phyloP scores from a whole-genome alignment of 768 basidiomycete species.

The Crucibulum laeve region DNA sequence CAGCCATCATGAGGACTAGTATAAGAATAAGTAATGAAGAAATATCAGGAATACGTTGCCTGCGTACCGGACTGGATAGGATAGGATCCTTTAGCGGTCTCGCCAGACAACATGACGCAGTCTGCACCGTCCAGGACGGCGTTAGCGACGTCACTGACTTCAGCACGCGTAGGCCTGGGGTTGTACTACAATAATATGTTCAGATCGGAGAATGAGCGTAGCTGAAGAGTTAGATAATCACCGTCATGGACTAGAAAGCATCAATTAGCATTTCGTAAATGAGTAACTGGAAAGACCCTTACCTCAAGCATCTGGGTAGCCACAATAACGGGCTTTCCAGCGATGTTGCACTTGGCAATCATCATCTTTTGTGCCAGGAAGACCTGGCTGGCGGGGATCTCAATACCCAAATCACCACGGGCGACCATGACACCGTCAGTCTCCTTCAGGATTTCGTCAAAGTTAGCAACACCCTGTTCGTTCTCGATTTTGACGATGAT shows the following conservation, averaged over 20 bases:
- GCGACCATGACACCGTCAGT: slow-evolving; percentile 99
- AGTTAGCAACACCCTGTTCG: slow-evolving; percentile 98
- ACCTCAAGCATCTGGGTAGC: slow-evolving; percentile 99
- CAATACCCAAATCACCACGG: slow-evolving; percentile 98
- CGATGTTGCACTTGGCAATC: slow-evolving; percentile 98
- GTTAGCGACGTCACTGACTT: slow-evolving; percentile 98
- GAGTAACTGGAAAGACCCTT: slow-evolving; percentile 11
- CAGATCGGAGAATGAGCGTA: neutral
- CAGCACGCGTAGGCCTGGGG: slow-evolving; percentile 97
- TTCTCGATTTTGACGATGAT: slow-evolving; percentile 99
- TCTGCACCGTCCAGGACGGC: slow-evolving; percentile 98
- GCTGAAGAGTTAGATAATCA: slow-evolving; percentile 30
- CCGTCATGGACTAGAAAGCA: slow-evolving; percentile 80
- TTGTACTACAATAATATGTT: slow-evolving; percentile 65
- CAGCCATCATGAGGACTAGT: slow-evolving; percentile 98
- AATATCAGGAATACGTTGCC: slow-evolving; percentile 1
- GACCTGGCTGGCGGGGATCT: slow-evolving; percentile 98
- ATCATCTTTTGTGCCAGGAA: slow-evolving; percentile 99
- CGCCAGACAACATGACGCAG: slow-evolving; percentile 99
- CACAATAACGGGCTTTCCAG: slow-evolving; percentile 96
- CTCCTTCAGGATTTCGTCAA: slow-evolving; percentile 95
- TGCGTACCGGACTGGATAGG: slow-evolving; percentile 86
- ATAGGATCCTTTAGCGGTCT: slow-evolving; percentile 97
- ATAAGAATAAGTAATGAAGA: slow-evolving; percentile 1
- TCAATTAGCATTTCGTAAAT: slow-evolving; percentile 9